Percentiles rank a stretch among this genome's conserved stretches.
Conservation (phyloP, 2,329 filamentous ascomycete species). For the Sporothrix sp. region DNA sequence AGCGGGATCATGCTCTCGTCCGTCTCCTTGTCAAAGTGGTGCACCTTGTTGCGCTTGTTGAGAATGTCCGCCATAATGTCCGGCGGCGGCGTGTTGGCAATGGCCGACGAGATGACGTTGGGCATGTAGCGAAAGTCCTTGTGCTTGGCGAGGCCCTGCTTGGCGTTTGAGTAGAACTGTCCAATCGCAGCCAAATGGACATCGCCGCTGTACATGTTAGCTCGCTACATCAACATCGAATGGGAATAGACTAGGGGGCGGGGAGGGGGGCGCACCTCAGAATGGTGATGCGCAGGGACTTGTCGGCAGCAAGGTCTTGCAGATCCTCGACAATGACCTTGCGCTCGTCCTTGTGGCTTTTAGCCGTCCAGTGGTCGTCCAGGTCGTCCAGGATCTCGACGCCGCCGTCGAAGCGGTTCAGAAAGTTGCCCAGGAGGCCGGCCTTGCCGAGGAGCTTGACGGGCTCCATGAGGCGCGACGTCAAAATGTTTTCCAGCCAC, state of each 20-base stretch:
- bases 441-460: conserved; percentile 79
- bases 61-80: conserved; percentile 83
- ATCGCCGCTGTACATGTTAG: conserved; percentile 54
- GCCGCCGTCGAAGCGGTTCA: conserved; percentile 85
- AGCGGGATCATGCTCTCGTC: conserved; percentile 95
- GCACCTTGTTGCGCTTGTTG: conserved; percentile 82
- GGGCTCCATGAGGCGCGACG: conserved; percentile 76
- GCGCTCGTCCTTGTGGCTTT: conserved; percentile 84
- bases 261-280: no score
- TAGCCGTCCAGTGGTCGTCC: conserved; percentile 96
- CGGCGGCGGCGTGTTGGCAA: conserved; percentile 83
- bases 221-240: background rate
- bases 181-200: conserved; percentile 88
- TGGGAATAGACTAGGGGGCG: background rate
- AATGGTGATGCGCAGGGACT: conserved; percentile 84
- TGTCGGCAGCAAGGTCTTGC: conserved; percentile 86
- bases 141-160: conserved; percentile 70
- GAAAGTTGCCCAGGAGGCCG: conserved; percentile 66
- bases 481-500: conserved; percentile 65
- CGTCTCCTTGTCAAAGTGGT: conserved; percentile 64
- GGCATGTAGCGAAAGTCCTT: conserved; percentile 94
- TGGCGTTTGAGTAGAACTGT: conserved; percentile 90
- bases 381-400: conserved; percentile 86
- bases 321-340: conserved; percentile 80
- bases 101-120: conserved; percentile 87